Percentiles rank a stretch among this genome's conserved stretches.
These are phyloP conservation scores for Aureobasidium zeae DNA, from an alignment of 2,329 filamentous ascomycete species.

Conservation along the genomic window DNA sequence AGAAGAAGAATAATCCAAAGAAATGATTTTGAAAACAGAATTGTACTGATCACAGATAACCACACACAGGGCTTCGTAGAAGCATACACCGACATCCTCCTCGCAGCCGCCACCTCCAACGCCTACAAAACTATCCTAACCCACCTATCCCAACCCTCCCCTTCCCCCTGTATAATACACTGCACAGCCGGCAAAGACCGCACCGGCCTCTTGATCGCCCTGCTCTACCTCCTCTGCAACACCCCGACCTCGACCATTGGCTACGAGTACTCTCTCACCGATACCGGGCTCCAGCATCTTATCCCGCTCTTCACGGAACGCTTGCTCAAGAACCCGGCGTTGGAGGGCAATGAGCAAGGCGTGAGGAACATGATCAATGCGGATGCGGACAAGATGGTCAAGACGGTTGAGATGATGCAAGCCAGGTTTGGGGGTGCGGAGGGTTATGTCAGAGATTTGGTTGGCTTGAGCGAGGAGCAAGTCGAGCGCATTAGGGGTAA, in stretches of 20 bases:
- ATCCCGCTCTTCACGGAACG: slow-evolving; percentile 41
- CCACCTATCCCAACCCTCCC: slow-evolving; percentile 42
- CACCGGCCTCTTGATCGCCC: slow-evolving; percentile 59
- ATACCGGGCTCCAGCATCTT: slow-evolving; percentile 45
- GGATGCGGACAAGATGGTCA: slow-evolving; percentile 43
- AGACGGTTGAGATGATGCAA: slow-evolving; percentile 46
- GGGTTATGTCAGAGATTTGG: slow-evolving; percentile 50
- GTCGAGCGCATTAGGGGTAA: slow-evolving; percentile 46
- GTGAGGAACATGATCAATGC: slow-evolving; percentile 38
- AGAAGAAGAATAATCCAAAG: too few species aligned
- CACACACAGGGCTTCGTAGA: slow-evolving; percentile 49
- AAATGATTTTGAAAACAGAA: neutral
- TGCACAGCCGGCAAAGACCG: slow-evolving; percentile 72
- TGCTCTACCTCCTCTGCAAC: slow-evolving; percentile 56
- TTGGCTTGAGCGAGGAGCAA: slow-evolving; percentile 48
- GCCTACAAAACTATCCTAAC: slow-evolving; percentile 51
- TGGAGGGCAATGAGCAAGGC: slow-evolving; percentile 39
- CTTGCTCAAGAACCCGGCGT: slow-evolving; percentile 43
- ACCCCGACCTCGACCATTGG: slow-evolving; percentile 52
- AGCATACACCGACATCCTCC: slow-evolving; percentile 55
- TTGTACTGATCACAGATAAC: neutral
- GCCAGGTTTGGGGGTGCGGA: slow-evolving; percentile 55
- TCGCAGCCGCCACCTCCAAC: slow-evolving; percentile 41
- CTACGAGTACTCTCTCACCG: slow-evolving; percentile 59
- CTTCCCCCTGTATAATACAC: slow-evolving; percentile 50